Evolutionary conservation across 2,329 filamentous ascomycete species (phyloP).

Genomic region (Penicillium rolfsii): DNA sequence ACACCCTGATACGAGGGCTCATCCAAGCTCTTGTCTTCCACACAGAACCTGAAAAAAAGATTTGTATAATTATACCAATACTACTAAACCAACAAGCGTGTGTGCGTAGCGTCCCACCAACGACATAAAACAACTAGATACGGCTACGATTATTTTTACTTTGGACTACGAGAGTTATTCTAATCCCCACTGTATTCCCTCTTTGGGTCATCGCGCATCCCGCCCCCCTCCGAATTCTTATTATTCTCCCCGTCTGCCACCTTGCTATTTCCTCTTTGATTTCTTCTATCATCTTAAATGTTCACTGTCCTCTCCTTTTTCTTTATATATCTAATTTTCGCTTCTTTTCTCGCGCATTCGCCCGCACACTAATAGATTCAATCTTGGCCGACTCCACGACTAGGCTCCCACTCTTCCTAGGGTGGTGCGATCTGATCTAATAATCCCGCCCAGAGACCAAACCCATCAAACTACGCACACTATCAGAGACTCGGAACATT

Average conservation of each 20-base stretch:
- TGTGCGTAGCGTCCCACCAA: background rate
- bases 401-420: conserved; percentile 13
- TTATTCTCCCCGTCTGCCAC: conserved; percentile 21
- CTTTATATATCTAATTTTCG: conserved; percentile 31
- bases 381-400: conserved; percentile 9
- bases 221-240: conserved; percentile 23
- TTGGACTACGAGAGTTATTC: conserved; percentile 14
- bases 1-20: conserved; percentile 19
- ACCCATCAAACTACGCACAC: background rate
- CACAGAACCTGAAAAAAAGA: background rate
- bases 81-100: background rate
- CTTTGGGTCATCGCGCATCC: conserved; percentile 14
- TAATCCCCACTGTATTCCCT: conserved; percentile 23
- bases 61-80: background rate
- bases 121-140: conserved; percentile 2
- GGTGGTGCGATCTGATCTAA: conserved; percentile 25
- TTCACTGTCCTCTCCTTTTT: conserved; percentile 30
- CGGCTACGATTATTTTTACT: conserved; percentile 12
- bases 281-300: conserved; percentile 17
- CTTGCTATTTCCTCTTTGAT: conserved; percentile 21
- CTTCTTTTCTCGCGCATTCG: conserved; percentile 39
- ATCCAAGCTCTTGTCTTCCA: background rate
- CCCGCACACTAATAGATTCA: conserved; percentile 37
- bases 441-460: conserved; percentile 14
- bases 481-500: background rate